Base-by-base conservation (phyloP, 2,329 filamentous ascomycete genomes). In the Tolypocladium endophyticum region DNA sequence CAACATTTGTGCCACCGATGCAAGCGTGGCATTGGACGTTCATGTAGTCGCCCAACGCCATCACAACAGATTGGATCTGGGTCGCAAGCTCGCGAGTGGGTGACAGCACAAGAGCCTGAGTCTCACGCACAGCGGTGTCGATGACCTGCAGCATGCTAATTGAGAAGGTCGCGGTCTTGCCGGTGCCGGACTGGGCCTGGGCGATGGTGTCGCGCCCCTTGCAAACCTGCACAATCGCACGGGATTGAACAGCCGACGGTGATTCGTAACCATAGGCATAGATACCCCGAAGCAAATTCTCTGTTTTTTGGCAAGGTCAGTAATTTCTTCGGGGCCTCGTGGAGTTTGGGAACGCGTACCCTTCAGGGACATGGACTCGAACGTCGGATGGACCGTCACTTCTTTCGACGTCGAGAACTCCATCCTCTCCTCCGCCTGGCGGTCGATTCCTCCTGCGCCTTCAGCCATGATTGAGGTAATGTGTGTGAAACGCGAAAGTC, bases 11-110 rank as follows among this genome's bases (percentile, higher is more conserved):
- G 62, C 94, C 94, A 66, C 94, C 94, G 70, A 99, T 97, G 76
- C 94, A 99, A 61, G 94, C 93, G 70, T 99, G 94, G 78, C 94
- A 99, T 77, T 99, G 92, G 4, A 99, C 91, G 72, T 97, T 97
- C 94, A 99, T 97, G 81, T 97, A 99, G 76, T 99, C 94, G 65
- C 94, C 94, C n/a, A 99, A 85, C n/a, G 94, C 94, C 87, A 97
- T 96, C 67, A 99, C 89, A 61, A 99, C 94, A 41, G 91, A 96
- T 77, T 99, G 94, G 65, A 99, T 99, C 77, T 99, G 94, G 35
- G 93, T 97, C 54, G 94, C 94, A 65, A 99, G 81, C 82, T 99
- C 94, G 72, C 94, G 91, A 25, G 93, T 97, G 2, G 94, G 94
- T 4, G 94, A 97, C 11, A 99, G 85, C 12, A 99, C 92, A 53